Evolutionary conservation across 768 basidiomycete species (phyloP), one percentile per base, ranked within the genome.

Genomic region (Sporobolomyces pararoseus): DNA sequence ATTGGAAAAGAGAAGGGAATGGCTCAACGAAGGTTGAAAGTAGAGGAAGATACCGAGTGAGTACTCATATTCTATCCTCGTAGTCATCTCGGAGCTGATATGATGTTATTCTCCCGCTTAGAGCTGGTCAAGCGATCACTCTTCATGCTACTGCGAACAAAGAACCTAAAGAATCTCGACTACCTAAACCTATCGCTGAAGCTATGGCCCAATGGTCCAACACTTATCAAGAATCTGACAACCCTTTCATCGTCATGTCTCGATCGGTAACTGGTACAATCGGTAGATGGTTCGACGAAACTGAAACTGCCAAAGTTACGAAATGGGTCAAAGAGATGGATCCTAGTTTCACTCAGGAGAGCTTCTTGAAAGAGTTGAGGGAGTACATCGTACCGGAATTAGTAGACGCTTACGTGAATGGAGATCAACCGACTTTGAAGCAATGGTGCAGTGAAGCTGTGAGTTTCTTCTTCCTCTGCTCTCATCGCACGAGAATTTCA

Each of bases 351-450:
- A 87, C 85, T 64, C 85, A 88, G 77, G 96, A 97, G 77, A 81
- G 82, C 39, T 98, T 96, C 77, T 88, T 91, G 76, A 84, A 88
- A 68, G 96, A 98, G 78, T 79, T 98, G 66, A 82, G 94, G 68
- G 96, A 98, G 80, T 99, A 97, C 76, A 99, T 99, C 71, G 86
- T 99, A 4, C 96, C 96, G 0, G 96, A 99, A 78, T 87, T 99
- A 17, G 91, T 99, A 10, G 96, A 99, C 78, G 95, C 93, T 32
- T 97, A 96, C 77, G 79, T 98, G 70, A 88, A 86, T 64, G 94
- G 91, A 32, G 96, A 98, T 77, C 85, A 87, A 78, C 89, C 92
- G 77, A 83, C 88, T 3, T 81, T 99, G 75, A 86, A 84, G 78
- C 85, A 85, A 70, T 99, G 96, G 96, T 95, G 93, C 78, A 87